Conservation (phyloP, 2,329 filamentous ascomycete species). For the Talaromyces albobiverticillius region DNA sequence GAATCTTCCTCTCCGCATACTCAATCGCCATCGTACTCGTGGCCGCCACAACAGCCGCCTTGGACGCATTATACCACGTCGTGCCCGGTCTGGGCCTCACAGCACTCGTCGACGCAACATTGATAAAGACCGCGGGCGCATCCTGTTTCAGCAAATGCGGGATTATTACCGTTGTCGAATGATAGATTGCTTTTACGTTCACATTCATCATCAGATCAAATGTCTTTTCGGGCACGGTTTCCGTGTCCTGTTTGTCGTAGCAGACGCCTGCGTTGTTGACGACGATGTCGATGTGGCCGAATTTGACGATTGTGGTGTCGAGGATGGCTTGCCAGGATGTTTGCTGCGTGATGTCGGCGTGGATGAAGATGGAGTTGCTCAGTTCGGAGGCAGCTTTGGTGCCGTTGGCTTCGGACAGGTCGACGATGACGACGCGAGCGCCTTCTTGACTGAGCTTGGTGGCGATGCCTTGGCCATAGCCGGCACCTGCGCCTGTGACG, state of each 20-base stretch:
- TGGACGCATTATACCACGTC: conserved; percentile 43
- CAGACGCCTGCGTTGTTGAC: conserved; percentile 45
- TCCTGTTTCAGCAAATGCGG: conserved; percentile 34
- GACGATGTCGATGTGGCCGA: conserved; percentile 36
- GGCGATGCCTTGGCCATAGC: conserved; percentile 36
- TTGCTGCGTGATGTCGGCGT: conserved; percentile 28
- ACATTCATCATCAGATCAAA: conserved; percentile 40
- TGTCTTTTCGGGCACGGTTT: conserved; percentile 39
- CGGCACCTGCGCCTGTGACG: conserved; percentile 38
- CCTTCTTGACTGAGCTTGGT: conserved; percentile 34
- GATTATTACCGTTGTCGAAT: conserved; percentile 31
- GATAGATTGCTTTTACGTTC: conserved; percentile 40
- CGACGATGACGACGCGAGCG: conserved; percentile 35
- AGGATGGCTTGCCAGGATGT: conserved; percentile 27
- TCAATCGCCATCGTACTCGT: conserved; percentile 25
- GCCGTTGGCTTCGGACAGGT: conserved; percentile 30
- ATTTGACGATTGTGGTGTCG: conserved; percentile 16
- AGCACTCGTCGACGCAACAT: conserved; percentile 39
- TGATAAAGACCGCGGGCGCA: conserved; percentile 37
- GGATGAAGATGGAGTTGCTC: too few relatives aligned
- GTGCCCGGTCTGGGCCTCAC: conserved; percentile 36
- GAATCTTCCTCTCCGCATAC: conserved; percentile 23
- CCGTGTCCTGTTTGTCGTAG: conserved; percentile 34
- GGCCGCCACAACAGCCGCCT: conserved; percentile 34
- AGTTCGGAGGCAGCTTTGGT: conserved; percentile 22